These are phyloP conservation scores for Isabelozyma gotoi DNA, from an alignment of 805 yeast genomes.

Conservation along the genomic window DNA sequence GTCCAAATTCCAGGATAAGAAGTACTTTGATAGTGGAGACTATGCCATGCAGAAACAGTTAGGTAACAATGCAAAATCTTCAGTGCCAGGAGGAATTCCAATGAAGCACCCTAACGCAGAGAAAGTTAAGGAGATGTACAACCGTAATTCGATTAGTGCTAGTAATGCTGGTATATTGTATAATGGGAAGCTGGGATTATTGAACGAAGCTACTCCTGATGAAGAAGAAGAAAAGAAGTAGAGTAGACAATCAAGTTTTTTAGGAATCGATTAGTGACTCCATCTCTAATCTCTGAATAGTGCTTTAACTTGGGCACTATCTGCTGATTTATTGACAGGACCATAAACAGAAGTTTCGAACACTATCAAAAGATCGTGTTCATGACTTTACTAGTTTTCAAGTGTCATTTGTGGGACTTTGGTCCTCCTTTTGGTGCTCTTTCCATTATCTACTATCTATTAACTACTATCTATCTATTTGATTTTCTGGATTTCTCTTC, in stretches of 20 bases:
- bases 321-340: not conserved
- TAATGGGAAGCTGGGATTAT: constrained; percentile 54
- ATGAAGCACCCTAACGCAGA: constrained; percentile 56
- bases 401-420: too few relatives aligned
- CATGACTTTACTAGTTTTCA: too few relatives aligned
- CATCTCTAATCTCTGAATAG: too few relatives aligned
- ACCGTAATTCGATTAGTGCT: constrained; percentile 57
- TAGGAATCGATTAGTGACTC: too few relatives aligned
- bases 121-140: constrained; percentile 55
- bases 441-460: too few relatives aligned
- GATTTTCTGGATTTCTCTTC: too few relatives aligned
- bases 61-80: constrained; percentile 25
- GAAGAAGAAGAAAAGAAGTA: constrained; percentile 14
- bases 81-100: constrained; percentile 36
- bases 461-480: too few relatives aligned
- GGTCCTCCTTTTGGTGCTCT: too few relatives aligned
- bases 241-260: too few relatives aligned
- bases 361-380: too few relatives aligned
- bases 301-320: too few relatives aligned
- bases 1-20: constrained; percentile 79
- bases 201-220: constrained; percentile 48
- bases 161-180: constrained; percentile 41
- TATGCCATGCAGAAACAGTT: constrained; percentile 71
- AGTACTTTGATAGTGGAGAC: constrained; percentile 92
- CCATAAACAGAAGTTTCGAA: too few relatives aligned